phyloP scores from a whole-genome alignment of 345 rosid genomes.

The Isatis tinctoria region DNA sequence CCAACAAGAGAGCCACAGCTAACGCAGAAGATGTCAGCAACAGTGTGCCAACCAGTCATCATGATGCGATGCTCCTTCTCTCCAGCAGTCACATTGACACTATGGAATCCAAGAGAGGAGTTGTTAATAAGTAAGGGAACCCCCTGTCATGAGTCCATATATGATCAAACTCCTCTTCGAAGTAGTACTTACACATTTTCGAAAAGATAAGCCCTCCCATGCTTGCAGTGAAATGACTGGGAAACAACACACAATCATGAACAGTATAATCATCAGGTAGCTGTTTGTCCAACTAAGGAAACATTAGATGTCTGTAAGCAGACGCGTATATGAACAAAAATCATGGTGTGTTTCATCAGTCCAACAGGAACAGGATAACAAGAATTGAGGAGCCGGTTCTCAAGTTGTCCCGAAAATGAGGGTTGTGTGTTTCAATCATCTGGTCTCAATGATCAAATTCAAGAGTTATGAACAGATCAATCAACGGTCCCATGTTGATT shows the following conservation, averaged over 20 bases:
- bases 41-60: constrained; percentile 80
- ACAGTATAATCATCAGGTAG: constrained; percentile 2
- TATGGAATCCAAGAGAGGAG: constrained; percentile 5
- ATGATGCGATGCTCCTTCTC: constrained; percentile 61
- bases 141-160: not conserved
- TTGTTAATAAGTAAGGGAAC: not conserved
- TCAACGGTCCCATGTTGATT: not conserved
- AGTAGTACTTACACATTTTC: constrained; percentile 56
- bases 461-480: not conserved
- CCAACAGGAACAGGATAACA: not conserved
- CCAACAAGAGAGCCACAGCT: constrained; percentile 77
- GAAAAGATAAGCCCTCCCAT: constrained; percentile 81
- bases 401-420: not conserved
- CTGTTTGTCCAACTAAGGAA: constrained; percentile 3
- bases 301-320: not conserved
- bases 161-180: not conserved
- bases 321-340: not conserved
- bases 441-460: not conserved
- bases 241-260: constrained; percentile 28
- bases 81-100: constrained; percentile 64
- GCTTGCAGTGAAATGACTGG: constrained; percentile 67
- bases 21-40: constrained; percentile 77
- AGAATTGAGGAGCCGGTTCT: not conserved
- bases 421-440: not conserved
- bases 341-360: not conserved